Evolutionary conservation across 208 protist genomes (phyloP), one percentile per base, ranked within the genome.

Genomic region (Wallacemonas sp.): DNA sequence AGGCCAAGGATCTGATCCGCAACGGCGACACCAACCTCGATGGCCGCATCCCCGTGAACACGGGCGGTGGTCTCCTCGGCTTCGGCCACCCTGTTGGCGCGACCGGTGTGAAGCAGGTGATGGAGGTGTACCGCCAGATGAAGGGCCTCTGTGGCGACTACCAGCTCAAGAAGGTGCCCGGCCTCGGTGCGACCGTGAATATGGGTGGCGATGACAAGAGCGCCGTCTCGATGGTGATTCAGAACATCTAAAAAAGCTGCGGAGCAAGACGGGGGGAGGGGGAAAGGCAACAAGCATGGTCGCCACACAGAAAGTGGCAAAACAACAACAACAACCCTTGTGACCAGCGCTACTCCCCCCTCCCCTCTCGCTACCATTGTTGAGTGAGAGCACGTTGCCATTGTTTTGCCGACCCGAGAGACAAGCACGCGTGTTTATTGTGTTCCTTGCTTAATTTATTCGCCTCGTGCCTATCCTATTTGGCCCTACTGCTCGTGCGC

Each of bases 151-250:
- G 87, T 61, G 93, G 87, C 8, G 87, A 85, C 8, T 97, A 97
- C 70, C 93, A 97, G 72, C 65, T 97, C 63, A 86, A 90, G 76
- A 86, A 83, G 49, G 70, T 78, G 23, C 82, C 88, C n/a, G 77
- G 72, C 19, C 47, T 94, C 44, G 93, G 93, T 57, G 83, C 91
- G 14, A 92, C 86, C 33, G 69, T 95, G 39, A 97, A 97, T 71
- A 97, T 97, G 93, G 93, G 93, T 24, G 93, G 93, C 47, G 90
- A 95, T 64, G 93, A 97, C 77, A 96, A 96, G 85, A 96, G 91
- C 9, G 86, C 82, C 23, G 93, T 97, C 16, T 82, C 87, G 54
- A 85, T 76, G 32, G 79, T 97, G 49, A 76, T 97, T 47, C 57
- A 81, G 60, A 95, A 97, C 64, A 88, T 93, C 58, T 93, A 88